Base-by-base conservation (phyloP, 768 basidiomycete species). In the Collybia mongolica region DNA sequence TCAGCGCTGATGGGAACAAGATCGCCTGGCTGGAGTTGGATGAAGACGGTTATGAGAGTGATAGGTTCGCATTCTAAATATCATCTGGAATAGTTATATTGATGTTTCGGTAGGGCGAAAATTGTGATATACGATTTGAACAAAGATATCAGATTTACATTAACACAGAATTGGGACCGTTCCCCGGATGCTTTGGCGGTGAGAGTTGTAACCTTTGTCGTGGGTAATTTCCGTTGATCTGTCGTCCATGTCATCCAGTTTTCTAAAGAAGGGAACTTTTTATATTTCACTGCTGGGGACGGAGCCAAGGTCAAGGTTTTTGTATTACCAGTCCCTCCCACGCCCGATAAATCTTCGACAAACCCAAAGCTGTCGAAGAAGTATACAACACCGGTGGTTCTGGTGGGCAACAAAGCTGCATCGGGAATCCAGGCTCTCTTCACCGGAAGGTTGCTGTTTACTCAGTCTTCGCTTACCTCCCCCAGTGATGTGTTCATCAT, bases 21-120 rank as follows among this genome's bases (percentile, higher is more conserved):
- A 83, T 82, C 1, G 93, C 89, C 1, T 98, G 95, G 95, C 69
- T 91, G 35, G 90, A 98, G 65, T 79, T 94, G 54, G 83, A 86
- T 45, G 65, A 88, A 61, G 93, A 98, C 58, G 94, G 95, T 1
- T 88, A 94, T 57, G 95, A 98, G 67, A 77, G 87, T 45, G 95
- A 96, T 68, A 81, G 88, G 84, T 83, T 52, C 38, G 63, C 48
- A 6, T 46, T 23, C 24, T 39, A 12, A 12, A 39, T 35, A n/a
- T 36, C 6, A 22, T 22, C 15, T 36, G 11, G 15, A n/a, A 24
- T 29, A 4, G 20, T 18, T 12, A 11, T 47, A 40, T n/a, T 45
- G 14, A 49, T 18, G 14, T 12, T 17, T 26, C 37, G 17, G 0
- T 54, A 90, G 90, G 53, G 79, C 81, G 6, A 88, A 90, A 63